phyloP scores from a whole-genome alignment of 768 basidiomycete species.

The Phylloporus rhodoxanthus region DNA sequence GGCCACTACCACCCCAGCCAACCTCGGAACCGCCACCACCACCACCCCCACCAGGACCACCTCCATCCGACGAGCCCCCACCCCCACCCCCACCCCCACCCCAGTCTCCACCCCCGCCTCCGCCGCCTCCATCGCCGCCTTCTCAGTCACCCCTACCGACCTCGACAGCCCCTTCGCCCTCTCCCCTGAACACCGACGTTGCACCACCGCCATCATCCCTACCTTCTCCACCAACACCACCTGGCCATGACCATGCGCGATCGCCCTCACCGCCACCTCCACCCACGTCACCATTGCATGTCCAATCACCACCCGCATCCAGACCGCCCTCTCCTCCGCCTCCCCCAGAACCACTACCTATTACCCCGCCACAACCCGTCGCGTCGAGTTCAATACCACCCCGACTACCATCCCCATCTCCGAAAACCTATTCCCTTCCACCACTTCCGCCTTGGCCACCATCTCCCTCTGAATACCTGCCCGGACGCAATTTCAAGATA shows the following conservation, averaged over 20 bases:
- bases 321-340: constrained; percentile 28
- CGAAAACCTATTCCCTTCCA: constrained; percentile 36
- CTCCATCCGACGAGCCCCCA: constrained; percentile 24
- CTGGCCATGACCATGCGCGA: constrained; percentile 14
- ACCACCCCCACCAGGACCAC: constrained; percentile 28
- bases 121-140: constrained; percentile 26
- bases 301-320: constrained; percentile 21
- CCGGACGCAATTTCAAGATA: constrained; percentile 51
- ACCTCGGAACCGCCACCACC: constrained; percentile 37
- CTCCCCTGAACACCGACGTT: constrained; percentile 3
- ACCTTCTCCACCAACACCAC: constrained; percentile 12
- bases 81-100: constrained; percentile 32
- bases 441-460: constrained; percentile 54
- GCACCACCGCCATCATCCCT: constrained; percentile 15
- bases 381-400: constrained; percentile 24
- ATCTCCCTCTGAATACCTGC: constrained; percentile 42
- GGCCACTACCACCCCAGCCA: constrained; percentile 32
- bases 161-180: constrained; percentile 24
- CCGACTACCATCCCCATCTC: constrained; percentile 17
- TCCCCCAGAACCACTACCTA: constrained; percentile 14
- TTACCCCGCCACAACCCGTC: constrained; percentile 24
- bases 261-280: constrained; percentile 23
- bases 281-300: constrained; percentile 21
- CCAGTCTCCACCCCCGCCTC: constrained; percentile 26
- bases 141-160: constrained; percentile 22